Evolutionary conservation across 2,329 filamentous ascomycete genomes (phyloP).

Genomic region (Nemania abortiva): DNA sequence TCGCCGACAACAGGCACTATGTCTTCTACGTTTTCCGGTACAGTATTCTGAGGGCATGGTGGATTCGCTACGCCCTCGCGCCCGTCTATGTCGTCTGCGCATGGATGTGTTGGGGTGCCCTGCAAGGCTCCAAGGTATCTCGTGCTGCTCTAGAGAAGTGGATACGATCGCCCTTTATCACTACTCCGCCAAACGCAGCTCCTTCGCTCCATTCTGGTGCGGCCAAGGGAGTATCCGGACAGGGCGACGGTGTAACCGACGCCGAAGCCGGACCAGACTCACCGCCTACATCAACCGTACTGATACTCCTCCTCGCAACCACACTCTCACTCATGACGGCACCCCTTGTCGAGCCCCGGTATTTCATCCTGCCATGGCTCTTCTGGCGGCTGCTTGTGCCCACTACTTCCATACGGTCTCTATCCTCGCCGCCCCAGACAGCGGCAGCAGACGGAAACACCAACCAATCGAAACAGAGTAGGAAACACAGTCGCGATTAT

Average conservation of each 20-base stretch:
- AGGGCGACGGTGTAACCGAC: neutral
- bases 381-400: constrained; percentile 89
- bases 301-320: constrained; percentile 75
- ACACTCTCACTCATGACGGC: constrained; percentile 85
- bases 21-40: constrained; percentile 96
- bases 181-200: neutral
- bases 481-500: neutral
- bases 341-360: constrained; percentile 92
- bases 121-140: constrained; percentile 60
- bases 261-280: constrained; percentile 15
- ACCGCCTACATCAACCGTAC: constrained; percentile 62
- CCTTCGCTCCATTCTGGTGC: neutral
- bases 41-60: constrained; percentile 74
- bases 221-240: neutral
- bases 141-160: constrained; percentile 10
- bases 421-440: too few relatives aligned
- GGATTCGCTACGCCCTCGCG: constrained; percentile 75
- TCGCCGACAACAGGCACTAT: constrained; percentile 97
- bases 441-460: neutral
- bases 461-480: neutral
- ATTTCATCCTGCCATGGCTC: constrained; percentile 96
- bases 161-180: constrained; percentile 38
- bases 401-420: constrained; percentile 52
- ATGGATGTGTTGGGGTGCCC: constrained; percentile 74
- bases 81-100: constrained; percentile 77